A percentile compares a stretch with the other conserved stretches of the same genome.
phyloP scores from a whole-genome alignment of 1,284 basidiomycete genomes.

The Pyrrhoderma lamaoense region DNA sequence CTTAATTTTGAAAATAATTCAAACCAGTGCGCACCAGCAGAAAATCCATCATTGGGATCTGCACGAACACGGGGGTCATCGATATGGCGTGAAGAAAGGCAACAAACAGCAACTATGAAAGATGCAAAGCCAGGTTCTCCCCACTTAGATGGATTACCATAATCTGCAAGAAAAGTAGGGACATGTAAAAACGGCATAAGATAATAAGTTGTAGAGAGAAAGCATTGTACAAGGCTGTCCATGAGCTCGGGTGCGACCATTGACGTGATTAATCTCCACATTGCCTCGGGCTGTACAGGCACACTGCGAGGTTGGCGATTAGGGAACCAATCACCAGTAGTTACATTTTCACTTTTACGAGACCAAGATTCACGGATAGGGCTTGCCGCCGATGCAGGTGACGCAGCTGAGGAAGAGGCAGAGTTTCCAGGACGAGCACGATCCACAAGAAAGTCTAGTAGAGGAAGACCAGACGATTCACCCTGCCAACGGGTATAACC shows the following conservation, averaged over 20 bases:
- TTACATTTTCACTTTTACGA: slow-evolving; percentile 29
- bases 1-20: slow-evolving; percentile 78
- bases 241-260: slow-evolving; percentile 80
- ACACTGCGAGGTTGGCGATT: slow-evolving; percentile 65
- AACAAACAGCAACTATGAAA: slow-evolving; percentile 85
- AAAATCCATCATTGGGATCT: slow-evolving; percentile 70
- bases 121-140: slow-evolving; percentile 87
- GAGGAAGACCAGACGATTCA: slow-evolving; percentile 81
- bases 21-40: slow-evolving; percentile 86
- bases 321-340: slow-evolving; percentile 58
- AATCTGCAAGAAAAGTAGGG: slow-evolving; percentile 82
- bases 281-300: slow-evolving; percentile 70
- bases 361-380: slow-evolving; percentile 22
- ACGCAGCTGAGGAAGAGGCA: slow-evolving; percentile 25
- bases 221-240: slow-evolving; percentile 80
- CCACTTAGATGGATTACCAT: slow-evolving; percentile 88
- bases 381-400: slow-evolving; percentile 16
- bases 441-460: slow-evolving; percentile 76
- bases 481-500: slow-evolving; percentile 83
- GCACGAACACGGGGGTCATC: slow-evolving; percentile 83
- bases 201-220: slow-evolving; percentile 86
- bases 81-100: slow-evolving; percentile 81
- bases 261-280: slow-evolving; percentile 70
- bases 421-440: slow-evolving; percentile 32
- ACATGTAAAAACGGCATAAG: slow-evolving; percentile 87